A percentile compares a stretch with the other conserved stretches of the same genome.
Conservation (phyloP, 31 red algal species). For the Endocladia muricata region DNA sequence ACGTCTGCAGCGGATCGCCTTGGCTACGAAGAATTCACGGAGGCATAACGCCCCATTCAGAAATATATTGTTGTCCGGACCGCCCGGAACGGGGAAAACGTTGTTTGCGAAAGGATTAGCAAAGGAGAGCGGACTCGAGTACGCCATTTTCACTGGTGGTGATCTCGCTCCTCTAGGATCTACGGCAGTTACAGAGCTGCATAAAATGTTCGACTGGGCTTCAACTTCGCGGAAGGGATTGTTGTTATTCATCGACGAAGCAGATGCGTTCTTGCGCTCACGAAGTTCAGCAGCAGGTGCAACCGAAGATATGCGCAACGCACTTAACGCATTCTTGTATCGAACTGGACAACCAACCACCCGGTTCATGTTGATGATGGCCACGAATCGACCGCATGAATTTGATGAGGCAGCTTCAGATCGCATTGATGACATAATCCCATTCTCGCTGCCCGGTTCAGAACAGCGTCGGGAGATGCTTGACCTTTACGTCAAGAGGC, state of each 20-base stretch:
- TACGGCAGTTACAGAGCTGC: conserved; percentile 78
- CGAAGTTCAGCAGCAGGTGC: conserved; percentile 66
- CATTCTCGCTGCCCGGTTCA: conserved; percentile 62
- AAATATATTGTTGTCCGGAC: conserved; percentile 89
- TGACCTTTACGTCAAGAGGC: conserved; percentile 59
- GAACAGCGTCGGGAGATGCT: conserved; percentile 81
- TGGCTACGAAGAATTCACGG: conserved; percentile 66
- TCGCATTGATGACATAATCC: conserved; percentile 84
- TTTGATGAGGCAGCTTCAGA: conserved; percentile 85
- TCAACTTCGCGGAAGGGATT: conserved; percentile 61
- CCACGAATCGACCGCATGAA: conserved; percentile 82
- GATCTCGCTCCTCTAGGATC: conserved; percentile 82
- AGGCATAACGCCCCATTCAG: conserved; percentile 70
- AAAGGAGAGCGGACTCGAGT: conserved; percentile 75
- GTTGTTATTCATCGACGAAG: conserved; percentile 88
- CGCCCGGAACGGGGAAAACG: conserved; percentile 98
- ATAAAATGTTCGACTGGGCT: conserved; percentile 94
- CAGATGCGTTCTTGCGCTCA: conserved; percentile 83
- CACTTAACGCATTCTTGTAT: conserved; percentile 86
- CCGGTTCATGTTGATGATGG: conserved; percentile 89
- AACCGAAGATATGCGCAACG: conserved; percentile 85
- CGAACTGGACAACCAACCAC: conserved; percentile 74
- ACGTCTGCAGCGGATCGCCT: conserved; percentile 68
- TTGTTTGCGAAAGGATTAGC: conserved; percentile 92
- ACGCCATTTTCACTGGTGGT: conserved; percentile 91